phyloP scores from a whole-genome alignment of 2,329 filamentous ascomycete genomes.

The Ciborinia camelliae region DNA sequence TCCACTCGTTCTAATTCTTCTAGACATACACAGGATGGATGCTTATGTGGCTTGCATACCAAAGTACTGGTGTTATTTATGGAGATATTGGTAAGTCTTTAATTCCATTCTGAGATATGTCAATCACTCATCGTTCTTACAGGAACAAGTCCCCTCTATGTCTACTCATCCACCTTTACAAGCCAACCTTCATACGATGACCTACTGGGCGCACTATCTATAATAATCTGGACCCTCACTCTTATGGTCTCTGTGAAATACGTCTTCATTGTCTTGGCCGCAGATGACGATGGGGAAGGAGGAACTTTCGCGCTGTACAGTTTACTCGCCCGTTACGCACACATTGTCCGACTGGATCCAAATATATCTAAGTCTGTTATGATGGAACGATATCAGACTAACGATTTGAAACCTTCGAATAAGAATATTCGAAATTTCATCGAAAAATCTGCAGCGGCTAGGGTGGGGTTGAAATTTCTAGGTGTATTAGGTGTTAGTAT shows the following conservation, averaged over 20 bases:
- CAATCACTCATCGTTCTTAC: background rate
- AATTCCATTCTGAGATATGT: background rate
- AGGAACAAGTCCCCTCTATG: conserved; percentile 60
- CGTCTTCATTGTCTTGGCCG: conserved; percentile 59
- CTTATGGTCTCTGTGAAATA: conserved; percentile 70
- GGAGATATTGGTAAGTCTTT: conserved; percentile 59
- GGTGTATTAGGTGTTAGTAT: conserved; percentile 65
- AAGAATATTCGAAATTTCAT: conserved; percentile 53
- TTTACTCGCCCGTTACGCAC: conserved; percentile 57
- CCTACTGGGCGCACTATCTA: conserved; percentile 61
- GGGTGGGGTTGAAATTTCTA: conserved; percentile 55
- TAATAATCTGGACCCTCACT: conserved; percentile 67
- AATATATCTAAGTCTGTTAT: conserved; percentile 52
- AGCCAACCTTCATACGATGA: conserved; percentile 53
- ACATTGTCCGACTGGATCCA: conserved; percentile 59
- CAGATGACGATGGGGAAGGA: conserved; percentile 69
- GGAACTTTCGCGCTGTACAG: conserved; percentile 68
- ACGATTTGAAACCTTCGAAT: conserved; percentile 52
- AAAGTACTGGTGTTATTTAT: conserved; percentile 65
- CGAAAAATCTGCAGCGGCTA: conserved; percentile 53
- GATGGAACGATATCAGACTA: conserved; percentile 56
- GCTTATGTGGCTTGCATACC: conserved; percentile 54
- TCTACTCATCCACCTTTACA: conserved; percentile 65
- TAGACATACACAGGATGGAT: conserved; percentile 32
- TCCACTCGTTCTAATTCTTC: background rate